Percentiles rank a stretch among this genome's conserved stretches.
Conservation (phyloP, 108 stramenopile genomes). For the Fistulifera pelliculosa region DNA sequence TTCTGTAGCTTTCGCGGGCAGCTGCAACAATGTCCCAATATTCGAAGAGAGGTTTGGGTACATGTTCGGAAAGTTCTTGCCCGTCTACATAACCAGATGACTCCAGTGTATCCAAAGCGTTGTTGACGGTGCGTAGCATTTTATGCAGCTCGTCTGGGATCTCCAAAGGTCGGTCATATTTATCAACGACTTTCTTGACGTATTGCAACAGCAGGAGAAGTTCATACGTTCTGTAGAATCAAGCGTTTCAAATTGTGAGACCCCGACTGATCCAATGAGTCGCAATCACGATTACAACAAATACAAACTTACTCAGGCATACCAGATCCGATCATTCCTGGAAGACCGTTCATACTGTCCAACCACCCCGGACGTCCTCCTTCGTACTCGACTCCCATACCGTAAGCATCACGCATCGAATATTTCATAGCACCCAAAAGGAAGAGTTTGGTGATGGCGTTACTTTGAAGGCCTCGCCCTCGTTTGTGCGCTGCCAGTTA, state of each 20-base stretch:
- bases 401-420: slow-evolving; percentile 91
- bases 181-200: slow-evolving; percentile 58
- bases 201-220: slow-evolving; percentile 75
- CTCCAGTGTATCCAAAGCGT: slow-evolving; percentile 64
- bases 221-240: slow-evolving; percentile 59
- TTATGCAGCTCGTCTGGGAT: slow-evolving; percentile 66
- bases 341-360: slow-evolving; percentile 96
- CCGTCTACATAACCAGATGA: slow-evolving; percentile 57
- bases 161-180: slow-evolving; percentile 55
- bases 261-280: slow-evolving; percentile 29
- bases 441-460: slow-evolving; percentile 54
- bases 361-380: slow-evolving; percentile 95
- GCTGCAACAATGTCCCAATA: slow-evolving; percentile 87
- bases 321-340: slow-evolving; percentile 29
- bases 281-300: slow-evolving; percentile 3
- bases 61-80: slow-evolving; percentile 48
- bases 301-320: not conserved
- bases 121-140: slow-evolving; percentile 62
- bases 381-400: slow-evolving; percentile 95
- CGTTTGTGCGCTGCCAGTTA: slow-evolving; percentile 73
- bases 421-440: slow-evolving; percentile 83
- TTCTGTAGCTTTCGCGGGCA: slow-evolving; percentile 84
- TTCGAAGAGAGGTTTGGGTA: slow-evolving; percentile 72
- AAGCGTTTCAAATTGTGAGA: slow-evolving; percentile 85
- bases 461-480: slow-evolving; percentile 60